Evolutionary conservation across 331 rosid species (phyloP).

Genomic region (Spiraea crenata): DNA sequence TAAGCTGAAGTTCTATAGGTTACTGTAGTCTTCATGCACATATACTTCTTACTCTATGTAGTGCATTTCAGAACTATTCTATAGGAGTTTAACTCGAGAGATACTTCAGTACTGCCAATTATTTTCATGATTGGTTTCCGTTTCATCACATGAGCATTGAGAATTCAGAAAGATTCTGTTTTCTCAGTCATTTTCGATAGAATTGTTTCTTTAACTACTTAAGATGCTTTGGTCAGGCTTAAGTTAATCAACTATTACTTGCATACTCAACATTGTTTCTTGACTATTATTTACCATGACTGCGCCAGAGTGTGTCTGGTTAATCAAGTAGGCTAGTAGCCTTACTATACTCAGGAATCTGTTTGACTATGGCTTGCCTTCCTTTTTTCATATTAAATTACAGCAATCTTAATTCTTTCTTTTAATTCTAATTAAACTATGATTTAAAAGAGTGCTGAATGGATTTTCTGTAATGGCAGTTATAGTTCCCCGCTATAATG

Average conservation of each 20-base stretch:
- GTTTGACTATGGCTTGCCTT: background rate
- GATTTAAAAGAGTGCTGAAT: conserved; percentile 6
- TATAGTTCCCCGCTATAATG: conserved; percentile 30
- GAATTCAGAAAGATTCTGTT: conserved; percentile 1
- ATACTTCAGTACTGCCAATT: background rate
- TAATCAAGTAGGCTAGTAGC: background rate
- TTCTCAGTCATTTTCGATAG: conserved; percentile 2
- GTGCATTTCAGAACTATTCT: background rate
- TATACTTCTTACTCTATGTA: background rate
- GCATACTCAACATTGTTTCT: conserved; percentile 2
- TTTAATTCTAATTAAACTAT: conserved; percentile 14
- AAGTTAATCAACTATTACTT: background rate
- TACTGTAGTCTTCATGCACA: background rate
- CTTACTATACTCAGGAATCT: background rate
- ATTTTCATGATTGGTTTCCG: background rate
- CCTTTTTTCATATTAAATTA: conserved; percentile 5
- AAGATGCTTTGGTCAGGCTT: background rate
- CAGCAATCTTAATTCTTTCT: background rate
- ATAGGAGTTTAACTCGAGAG: background rate
- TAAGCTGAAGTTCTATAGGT: background rate
- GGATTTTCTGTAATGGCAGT: conserved; percentile 24
- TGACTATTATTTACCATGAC: background rate
- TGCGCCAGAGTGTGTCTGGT: background rate
- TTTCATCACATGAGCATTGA: background rate
- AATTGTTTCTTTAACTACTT: conserved; percentile 3